Evolutionary conservation across 1,284 basidiomycete genomes (phyloP).

Genomic region (Grifola frondosa): DNA sequence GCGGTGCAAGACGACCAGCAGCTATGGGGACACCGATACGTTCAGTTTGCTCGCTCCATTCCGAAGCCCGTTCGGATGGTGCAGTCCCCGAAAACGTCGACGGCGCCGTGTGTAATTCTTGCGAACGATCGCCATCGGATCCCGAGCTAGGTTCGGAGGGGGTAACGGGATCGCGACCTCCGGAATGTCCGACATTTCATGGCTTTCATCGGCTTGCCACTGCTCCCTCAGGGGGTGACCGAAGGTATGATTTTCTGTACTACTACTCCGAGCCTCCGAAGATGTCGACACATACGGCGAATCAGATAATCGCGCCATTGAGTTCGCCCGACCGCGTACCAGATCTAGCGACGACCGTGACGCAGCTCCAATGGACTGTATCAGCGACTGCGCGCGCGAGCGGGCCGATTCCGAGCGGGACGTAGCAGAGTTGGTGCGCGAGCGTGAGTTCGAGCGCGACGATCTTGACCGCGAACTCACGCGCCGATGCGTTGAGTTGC

Average conservation of each 20-base stretch:
- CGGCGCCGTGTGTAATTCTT: conserved; percentile 17
- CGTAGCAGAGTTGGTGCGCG: conserved; percentile 48
- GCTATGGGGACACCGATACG: conserved; percentile 26
- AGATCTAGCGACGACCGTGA: conserved; percentile 61
- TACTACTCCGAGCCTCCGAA: conserved; percentile 48
- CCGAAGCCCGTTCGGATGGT: conserved; percentile 22
- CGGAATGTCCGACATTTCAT: conserved; percentile 22
- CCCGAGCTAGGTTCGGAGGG: conserved; percentile 8
- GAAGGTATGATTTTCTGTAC: conserved; percentile 69
- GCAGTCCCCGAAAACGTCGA: conserved; percentile 23
- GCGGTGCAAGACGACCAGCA: conserved; percentile 7
- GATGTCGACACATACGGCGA: conserved; percentile 43
- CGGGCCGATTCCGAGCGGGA: conserved; percentile 45
- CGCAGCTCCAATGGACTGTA: conserved; percentile 61
- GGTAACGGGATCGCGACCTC: conserved; percentile 17
- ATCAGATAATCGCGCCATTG: conserved; percentile 53
- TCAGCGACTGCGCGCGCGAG: conserved; percentile 59
- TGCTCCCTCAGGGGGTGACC: conserved; percentile 47
- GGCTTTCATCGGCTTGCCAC: conserved; percentile 24
- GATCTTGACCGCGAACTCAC: conserved; percentile 31
- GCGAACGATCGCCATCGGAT: conserved; percentile 9
- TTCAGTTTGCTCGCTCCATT: conserved; percentile 20
- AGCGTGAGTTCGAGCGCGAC: conserved; percentile 37
- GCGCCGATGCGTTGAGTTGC: conserved; percentile 30
- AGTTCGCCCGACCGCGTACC: conserved; percentile 50